Conservation (phyloP, 495 filamentous ascomycete species). For the Ramalina intermedia region DNA sequence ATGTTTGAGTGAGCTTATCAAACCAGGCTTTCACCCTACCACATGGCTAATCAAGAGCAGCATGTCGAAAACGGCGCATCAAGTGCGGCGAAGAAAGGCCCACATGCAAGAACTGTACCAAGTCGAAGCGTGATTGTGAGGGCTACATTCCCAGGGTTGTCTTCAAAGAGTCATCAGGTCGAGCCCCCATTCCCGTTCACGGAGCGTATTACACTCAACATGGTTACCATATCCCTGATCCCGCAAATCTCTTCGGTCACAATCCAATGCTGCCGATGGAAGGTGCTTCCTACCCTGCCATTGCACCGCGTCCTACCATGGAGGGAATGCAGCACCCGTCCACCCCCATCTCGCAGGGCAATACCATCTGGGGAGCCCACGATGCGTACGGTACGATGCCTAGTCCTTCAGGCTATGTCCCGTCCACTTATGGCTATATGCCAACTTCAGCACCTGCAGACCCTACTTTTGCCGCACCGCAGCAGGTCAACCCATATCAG, state of each 20-base stretch:
- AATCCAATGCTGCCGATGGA: not conserved
- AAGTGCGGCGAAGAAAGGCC: constrained; percentile 96
- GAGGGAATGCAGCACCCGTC: not conserved
- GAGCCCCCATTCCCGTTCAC: not conserved
- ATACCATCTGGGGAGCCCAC: no score
- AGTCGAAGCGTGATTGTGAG: constrained; percentile 86
- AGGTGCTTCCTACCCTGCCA: constrained; percentile 2
- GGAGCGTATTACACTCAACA: not conserved
- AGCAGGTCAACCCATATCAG: no score
- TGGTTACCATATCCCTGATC: not conserved
- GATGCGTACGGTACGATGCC: no score
- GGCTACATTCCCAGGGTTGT: constrained; percentile 87
- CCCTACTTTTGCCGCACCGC: no score
- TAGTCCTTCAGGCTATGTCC: no score
- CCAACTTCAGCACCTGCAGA: no score
- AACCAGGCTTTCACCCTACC: not conserved
- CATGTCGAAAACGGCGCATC: constrained; percentile 87
- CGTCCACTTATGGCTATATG: no score
- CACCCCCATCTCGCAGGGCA: no score
- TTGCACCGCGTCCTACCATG: constrained; percentile 11
- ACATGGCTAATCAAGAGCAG: constrained; percentile 28
- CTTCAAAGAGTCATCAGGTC: constrained; percentile 74
- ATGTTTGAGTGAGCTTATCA: constrained; percentile 60
- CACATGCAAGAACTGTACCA: constrained; percentile 82
- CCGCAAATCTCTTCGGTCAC: not conserved